Evolutionary conservation across 2,329 filamentous ascomycete genomes (phyloP).

Genomic region (Cryphonectria carpinicola): DNA sequence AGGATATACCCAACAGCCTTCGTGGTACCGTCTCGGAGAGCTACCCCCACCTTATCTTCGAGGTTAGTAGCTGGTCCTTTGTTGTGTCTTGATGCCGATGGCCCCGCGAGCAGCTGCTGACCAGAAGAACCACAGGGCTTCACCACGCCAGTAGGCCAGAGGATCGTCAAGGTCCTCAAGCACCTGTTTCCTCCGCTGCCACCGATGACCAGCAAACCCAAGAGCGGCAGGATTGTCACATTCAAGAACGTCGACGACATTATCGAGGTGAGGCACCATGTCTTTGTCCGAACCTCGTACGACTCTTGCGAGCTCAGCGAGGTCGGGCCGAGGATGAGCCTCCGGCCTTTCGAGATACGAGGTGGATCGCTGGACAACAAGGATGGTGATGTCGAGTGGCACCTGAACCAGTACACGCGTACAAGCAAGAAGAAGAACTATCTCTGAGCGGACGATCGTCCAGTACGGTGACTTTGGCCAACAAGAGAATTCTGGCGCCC

Average conservation of each 20-base stretch:
- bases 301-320: conserved; percentile 87
- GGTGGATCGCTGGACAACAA: conserved; percentile 92
- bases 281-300: conserved; percentile 92
- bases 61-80: conserved; percentile 42
- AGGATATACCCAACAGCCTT: conserved; percentile 87
- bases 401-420: conserved; percentile 91
- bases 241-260: conserved; percentile 94
- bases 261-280: conserved; percentile 86
- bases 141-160: conserved; percentile 74
- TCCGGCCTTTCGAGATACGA: conserved; percentile 91
- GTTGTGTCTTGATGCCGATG: not conserved
- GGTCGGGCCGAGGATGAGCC: conserved; percentile 95
- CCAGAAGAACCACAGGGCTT: conserved; percentile 64
- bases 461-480: not conserved
- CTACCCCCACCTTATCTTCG: conserved; percentile 94
- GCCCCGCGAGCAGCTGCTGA: conserved; percentile 15
- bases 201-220: conserved; percentile 68
- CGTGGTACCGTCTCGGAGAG: conserved; percentile 75
- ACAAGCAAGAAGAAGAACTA: conserved; percentile 96
- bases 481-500: not conserved
- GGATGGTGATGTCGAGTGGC: conserved; percentile 95
- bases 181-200: conserved; percentile 93
- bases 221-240: conserved; percentile 88
- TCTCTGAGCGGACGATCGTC: conserved; percentile 56
- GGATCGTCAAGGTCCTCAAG: conserved; percentile 88